phyloP scores from a whole-genome alignment of 371 early-diverging fungal genomes.

The Apophysomyces sp. region DNA sequence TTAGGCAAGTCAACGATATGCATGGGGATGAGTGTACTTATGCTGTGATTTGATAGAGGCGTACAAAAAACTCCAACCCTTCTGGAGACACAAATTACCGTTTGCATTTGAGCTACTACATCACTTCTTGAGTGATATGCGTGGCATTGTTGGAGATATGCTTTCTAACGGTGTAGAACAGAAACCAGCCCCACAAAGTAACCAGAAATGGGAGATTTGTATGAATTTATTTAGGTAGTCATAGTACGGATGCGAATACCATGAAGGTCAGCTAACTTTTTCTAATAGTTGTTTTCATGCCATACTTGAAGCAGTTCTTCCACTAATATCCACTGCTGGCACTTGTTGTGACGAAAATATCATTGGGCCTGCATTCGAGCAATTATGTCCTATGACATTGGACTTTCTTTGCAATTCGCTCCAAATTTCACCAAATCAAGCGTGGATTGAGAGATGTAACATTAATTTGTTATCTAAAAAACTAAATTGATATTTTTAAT shows the following conservation, averaged over 20 bases:
- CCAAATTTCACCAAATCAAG: neutral
- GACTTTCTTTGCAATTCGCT: constrained; percentile 16
- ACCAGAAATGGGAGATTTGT: constrained; percentile 19
- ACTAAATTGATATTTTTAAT: neutral
- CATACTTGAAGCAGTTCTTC: constrained; percentile 16
- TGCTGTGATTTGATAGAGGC: constrained; percentile 3
- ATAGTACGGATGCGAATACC: neutral
- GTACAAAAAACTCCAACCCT: constrained; percentile 18
- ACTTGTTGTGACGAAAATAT: neutral
- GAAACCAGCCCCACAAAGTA: neutral
- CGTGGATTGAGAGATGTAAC: constrained; percentile 30
- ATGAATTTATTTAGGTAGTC: constrained; percentile 23
- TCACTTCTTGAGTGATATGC: constrained; percentile 50
- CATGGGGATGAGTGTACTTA: neutral
- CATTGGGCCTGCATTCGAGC: constrained; percentile 14
- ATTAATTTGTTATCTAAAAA: neutral
- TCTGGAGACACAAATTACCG: constrained; percentile 29
- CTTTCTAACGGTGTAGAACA: neutral
- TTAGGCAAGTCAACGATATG: constrained; percentile 32
- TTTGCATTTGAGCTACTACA: constrained; percentile 47
- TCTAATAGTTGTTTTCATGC: constrained; percentile 21
- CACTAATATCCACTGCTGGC: constrained; percentile 10
- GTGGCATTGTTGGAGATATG: constrained; percentile 8
- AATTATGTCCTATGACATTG: constrained; percentile 20
- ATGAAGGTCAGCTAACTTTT: neutral